Conservation (phyloP, 306 rosid genomes). For the Erythrophleum fordii region DNA sequence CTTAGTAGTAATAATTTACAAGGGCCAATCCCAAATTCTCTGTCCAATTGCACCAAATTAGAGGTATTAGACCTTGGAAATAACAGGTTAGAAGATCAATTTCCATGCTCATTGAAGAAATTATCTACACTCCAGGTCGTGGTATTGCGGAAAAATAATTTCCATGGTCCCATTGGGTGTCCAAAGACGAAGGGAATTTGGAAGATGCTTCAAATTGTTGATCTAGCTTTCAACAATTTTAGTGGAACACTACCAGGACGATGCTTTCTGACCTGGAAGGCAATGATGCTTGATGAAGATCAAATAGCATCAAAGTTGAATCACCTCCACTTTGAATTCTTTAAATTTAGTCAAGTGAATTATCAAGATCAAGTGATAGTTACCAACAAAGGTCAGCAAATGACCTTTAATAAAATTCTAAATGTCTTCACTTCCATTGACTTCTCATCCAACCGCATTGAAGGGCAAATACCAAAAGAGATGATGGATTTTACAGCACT, state of each 20-base stretch:
- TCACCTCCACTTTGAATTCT: not conserved
- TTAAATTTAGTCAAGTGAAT: not conserved
- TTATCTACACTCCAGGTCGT: slow-evolving; percentile 42
- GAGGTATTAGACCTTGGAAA: slow-evolving; percentile 49
- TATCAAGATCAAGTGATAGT: slow-evolving; percentile 47
- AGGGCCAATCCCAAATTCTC: slow-evolving; percentile 43
- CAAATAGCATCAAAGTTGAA: not conserved
- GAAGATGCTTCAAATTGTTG: slow-evolving; percentile 49
- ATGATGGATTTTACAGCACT: slow-evolving; percentile 42
- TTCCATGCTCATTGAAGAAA: slow-evolving; percentile 39
- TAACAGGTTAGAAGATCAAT: slow-evolving; percentile 19
- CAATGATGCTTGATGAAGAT: slow-evolving; percentile 31
- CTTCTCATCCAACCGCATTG: slow-evolving; percentile 43
- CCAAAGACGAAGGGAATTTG: not conserved
- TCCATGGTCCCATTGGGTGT: slow-evolving; percentile 43
- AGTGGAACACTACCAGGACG: slow-evolving; percentile 33
- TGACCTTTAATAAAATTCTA: slow-evolving; percentile 34
- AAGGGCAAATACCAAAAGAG: slow-evolving; percentile 51
- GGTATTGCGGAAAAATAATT: slow-evolving; percentile 43
- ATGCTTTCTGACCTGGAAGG: slow-evolving; percentile 38
- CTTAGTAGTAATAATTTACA: slow-evolving; percentile 32
- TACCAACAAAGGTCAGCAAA: slow-evolving; percentile 33
- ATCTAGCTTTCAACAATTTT: slow-evolving; percentile 53
- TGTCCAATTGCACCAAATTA: slow-evolving; percentile 27
- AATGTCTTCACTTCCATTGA: slow-evolving; percentile 41